Percentiles rank a stretch among this genome's conserved stretches.
phyloP scores from a whole-genome alignment of 805 yeast genomes.

The Saccharomycopsis javanensis region DNA sequence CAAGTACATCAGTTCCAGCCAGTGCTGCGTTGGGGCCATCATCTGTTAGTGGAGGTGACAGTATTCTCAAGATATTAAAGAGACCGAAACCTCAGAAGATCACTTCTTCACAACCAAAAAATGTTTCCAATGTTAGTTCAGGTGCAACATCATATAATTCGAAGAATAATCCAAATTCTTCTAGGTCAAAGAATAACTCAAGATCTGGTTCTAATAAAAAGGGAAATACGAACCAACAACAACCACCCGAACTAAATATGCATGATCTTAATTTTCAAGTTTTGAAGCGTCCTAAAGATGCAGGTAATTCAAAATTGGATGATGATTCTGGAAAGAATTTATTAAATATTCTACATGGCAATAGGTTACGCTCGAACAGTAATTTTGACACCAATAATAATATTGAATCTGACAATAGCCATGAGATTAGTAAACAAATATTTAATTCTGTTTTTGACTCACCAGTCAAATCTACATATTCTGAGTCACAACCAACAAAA shows the following conservation, averaged over 20 bases:
- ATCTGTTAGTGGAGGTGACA: not conserved
- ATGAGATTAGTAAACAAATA: not conserved
- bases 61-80: not conserved
- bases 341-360: not conserved
- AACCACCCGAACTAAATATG: not conserved
- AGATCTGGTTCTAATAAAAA: not conserved
- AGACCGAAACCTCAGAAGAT: not conserved
- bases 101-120: not conserved
- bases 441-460: not conserved
- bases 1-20: not conserved
- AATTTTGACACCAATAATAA: not conserved
- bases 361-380: not conserved
- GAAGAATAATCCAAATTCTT: not conserved
- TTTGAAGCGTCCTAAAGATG: not conserved
- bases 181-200: not conserved
- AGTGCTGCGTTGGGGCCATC: not conserved
- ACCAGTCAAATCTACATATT: not conserved
- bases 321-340: not conserved
- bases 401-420: not conserved
- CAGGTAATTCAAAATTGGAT: not conserved
- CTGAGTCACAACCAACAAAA: not conserved
- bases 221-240: not conserved
- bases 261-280: not conserved
- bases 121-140: not conserved
- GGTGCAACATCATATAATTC: not conserved